These are phyloP conservation scores for Parasitella parasitica DNA, from an alignment of 371 early-diverging fungal species.

Conservation along the genomic window DNA sequence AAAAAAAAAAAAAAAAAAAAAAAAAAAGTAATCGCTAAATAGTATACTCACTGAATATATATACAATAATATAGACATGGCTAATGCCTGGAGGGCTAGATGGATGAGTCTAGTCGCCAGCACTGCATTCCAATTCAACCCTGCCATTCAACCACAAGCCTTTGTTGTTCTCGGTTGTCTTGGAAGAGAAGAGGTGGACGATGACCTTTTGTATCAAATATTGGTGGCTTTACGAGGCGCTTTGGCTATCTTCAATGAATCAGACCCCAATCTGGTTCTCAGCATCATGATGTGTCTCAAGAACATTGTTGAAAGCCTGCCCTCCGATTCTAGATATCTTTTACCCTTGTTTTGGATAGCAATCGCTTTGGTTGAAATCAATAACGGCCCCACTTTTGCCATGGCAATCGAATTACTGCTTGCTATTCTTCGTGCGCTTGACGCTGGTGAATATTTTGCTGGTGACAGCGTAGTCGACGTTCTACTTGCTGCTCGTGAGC, in stretches of 20 bases:
- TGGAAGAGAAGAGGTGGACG: conserved; percentile 85
- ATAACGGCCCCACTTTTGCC: conserved; percentile 75
- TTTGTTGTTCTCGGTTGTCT: conserved; percentile 90
- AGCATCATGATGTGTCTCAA: conserved; percentile 88
- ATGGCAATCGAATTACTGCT: conserved; percentile 72
- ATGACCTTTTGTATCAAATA: conserved; percentile 86
- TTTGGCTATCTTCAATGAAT: conserved; percentile 80
- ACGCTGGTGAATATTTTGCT: conserved; percentile 71
- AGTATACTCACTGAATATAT: too few species aligned
- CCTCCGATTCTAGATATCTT: conserved; percentile 78
- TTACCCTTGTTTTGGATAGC: conserved; percentile 89
- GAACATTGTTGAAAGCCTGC: conserved; percentile 81
- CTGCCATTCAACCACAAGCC: conserved; percentile 90
- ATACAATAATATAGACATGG: conserved; percentile 50
- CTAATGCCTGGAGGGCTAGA: conserved; percentile 82
- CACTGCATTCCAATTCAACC: conserved; percentile 92
- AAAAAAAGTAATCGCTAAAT: too few species aligned
- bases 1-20: too few species aligned
- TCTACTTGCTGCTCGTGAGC: conserved; percentile 72
- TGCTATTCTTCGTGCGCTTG: conserved; percentile 73
- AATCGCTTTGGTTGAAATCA: conserved; percentile 82
- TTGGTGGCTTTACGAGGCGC: conserved; percentile 85
- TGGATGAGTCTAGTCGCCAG: conserved; percentile 92
- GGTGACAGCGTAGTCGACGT: conserved; percentile 65
- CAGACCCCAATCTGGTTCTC: conserved; percentile 72